Base-by-base conservation (phyloP, 192 early-diverging fungal genomes). In the Podila epigama region DNA sequence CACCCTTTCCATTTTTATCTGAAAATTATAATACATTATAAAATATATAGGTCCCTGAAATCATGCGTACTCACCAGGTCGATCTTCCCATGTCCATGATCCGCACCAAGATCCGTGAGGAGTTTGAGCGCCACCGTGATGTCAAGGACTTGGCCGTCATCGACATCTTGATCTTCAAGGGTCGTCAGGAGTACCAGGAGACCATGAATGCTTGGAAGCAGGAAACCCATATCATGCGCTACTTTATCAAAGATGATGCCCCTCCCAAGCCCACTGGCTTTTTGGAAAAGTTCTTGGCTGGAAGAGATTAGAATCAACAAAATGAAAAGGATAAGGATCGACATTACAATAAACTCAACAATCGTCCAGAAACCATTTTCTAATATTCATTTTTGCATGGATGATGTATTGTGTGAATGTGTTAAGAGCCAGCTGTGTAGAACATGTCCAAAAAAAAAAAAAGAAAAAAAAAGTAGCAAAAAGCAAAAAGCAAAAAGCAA, bases 201-300 rank as follows among this genome's bases (percentile, higher is more conserved):
- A 95, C 94, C 7, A 79, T 94, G 81, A 95, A 97, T 63, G 87
- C 91, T 32, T 97, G 95, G 96, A 97, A 97, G 85, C 91, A 94
- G 83, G 86, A 87, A 65, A 91, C 90, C 53, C 95, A 97, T 52
- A 84, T 96, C 55, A 88, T 94, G 83, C 89, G 89, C 67, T 96
- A 93, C 86, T 96, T 96, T 89, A 83, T 83, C 62, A 86, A 92
- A 53, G 90, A 92, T 60, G 92, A 91, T 62, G 79, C 83, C 25
- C 80, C 81, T 53, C 86, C 89, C 12, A 87, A 94, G 75, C 85
- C 92, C n/a, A 70, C 82, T 25, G 84, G 87, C 39, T 93, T 92
- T 79, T 75, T 93, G 66, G 92, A 94, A 69, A 92, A 89, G 66
- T 96, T 96, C 75, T 91, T 89, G 59, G 91, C 87, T 40, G 92